Base-by-base conservation (phyloP, 2,329 filamentous ascomycete genomes). In the Claviceps arundinis region DNA sequence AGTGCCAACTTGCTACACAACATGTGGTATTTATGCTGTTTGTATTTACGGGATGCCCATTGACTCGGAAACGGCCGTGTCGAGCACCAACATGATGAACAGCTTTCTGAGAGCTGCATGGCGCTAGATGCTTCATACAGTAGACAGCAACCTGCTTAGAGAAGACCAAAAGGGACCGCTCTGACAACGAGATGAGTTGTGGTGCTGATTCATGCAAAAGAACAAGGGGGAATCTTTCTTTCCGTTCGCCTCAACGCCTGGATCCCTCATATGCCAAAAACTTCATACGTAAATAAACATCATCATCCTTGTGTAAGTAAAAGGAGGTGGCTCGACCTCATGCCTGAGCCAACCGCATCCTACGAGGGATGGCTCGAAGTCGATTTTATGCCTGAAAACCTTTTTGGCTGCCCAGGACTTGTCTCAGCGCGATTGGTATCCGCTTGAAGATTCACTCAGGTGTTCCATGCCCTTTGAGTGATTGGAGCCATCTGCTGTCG, bases 221-320 rank as follows among this genome's bases (percentile, higher is more conserved):
- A 37, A 4, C 24, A 46, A 55, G 51, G 34, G 59, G 64, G 64
- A 58, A 64, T 65, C 58, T 52, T 57, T 52, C 55, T 57, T 53
- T 56, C 41, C 41, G 30, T 50, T 50, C 51, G 53, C 56, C 22
- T 55, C 38, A 60, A 61, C 58, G 59, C 58, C 59, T 48, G 56
- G 49, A 46, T 46, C 52, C 40, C 52, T 45, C 40, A 22, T 57
- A 55, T 50, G 47, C 53, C 53, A 52, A 55, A 50, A 56, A 56
- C 9, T 34, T 52, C 37, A 38, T 24, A 43, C 41, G 26, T 34
- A 48, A 34, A 50, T 48, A 38, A 45, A 47, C 43, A 53, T 50
- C 17, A 37, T 24, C 45, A 24, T 34, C 17, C 14, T 24, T 37
- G 5, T 43, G 40, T 22, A 11, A 11, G 30, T 34, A 11, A 34